Percentiles rank a stretch among this genome's conserved stretches.
Conservation (phyloP, 73 alveolate species). For the Symbiodinium natans region DNA sequence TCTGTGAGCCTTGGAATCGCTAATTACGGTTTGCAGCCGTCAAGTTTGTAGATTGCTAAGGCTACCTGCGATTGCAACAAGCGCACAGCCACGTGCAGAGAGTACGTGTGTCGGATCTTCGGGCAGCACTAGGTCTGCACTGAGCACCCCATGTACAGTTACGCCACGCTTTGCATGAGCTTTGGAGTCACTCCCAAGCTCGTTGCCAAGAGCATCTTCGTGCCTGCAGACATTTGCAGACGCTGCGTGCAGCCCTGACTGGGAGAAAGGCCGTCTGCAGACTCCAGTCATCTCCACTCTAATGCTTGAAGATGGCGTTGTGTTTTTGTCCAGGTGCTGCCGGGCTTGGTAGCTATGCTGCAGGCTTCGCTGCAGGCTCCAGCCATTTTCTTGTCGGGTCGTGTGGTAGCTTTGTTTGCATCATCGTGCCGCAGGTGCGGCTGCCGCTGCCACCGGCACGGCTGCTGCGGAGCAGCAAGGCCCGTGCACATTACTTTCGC, state of each 20-base stretch:
- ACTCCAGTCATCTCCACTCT: not conserved
- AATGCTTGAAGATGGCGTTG: not conserved
- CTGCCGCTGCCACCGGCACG: conserved; percentile 34
- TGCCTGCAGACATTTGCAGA: conserved; percentile 1
- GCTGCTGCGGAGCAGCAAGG: conserved; percentile 66
- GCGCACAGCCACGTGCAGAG: not conserved
- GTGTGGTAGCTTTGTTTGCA: not conserved
- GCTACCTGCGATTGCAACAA: too few relatives aligned
- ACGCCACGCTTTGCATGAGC: not conserved
- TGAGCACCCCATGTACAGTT: not conserved
- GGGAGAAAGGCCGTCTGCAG: not conserved
- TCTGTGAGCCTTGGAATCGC: not conserved
- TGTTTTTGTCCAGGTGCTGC: not conserved
- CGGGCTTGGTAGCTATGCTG: conserved; percentile 63
- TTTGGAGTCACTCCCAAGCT: not conserved
- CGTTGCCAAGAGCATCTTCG: not conserved
- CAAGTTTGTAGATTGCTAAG: too few relatives aligned
- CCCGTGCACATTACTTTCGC: not conserved
- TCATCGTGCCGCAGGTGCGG: not conserved
- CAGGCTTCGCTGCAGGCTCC: conserved; percentile 86
- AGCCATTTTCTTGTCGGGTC: not conserved
- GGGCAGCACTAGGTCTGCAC: too few relatives aligned
- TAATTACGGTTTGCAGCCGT: not conserved
- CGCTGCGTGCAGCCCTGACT: not conserved
- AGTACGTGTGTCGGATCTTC: not conserved